Conservation (phyloP, 2,329 filamentous ascomycete genomes). For the Trichoderma hamatum region DNA sequence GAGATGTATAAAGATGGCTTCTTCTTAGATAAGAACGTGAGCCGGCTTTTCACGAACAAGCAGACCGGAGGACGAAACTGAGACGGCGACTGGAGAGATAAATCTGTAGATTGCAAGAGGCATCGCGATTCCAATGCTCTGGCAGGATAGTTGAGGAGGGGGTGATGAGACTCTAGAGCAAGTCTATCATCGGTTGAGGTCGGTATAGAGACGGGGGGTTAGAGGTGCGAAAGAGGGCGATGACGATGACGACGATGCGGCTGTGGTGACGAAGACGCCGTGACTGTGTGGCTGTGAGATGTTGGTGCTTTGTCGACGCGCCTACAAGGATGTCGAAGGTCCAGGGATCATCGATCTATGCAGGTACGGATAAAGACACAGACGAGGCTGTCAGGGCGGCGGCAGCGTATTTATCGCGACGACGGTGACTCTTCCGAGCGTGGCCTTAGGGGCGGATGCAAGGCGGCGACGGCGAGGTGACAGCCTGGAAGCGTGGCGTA, state of each 20-base stretch:
- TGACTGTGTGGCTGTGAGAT: background rate
- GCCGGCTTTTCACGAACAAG: conserved; percentile 58
- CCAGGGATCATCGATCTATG: conserved; percentile 31
- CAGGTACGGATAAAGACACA: conserved; percentile 32
- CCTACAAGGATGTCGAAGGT: conserved; percentile 9
- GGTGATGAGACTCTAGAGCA: conserved; percentile 33
- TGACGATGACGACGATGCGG: conserved; percentile 10
- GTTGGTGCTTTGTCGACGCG: conserved; percentile 25
- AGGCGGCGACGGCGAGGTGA: conserved; percentile 29
- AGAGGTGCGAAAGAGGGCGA: no score
- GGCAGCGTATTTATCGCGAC: conserved; percentile 38
- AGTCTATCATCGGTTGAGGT: conserved; percentile 40
- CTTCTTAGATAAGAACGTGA: conserved; percentile 43
- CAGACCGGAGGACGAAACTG: conserved; percentile 62
- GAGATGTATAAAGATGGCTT: conserved; percentile 41
- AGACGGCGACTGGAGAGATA: conserved; percentile 64
- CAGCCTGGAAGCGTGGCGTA: conserved; percentile 32
- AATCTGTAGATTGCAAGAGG: conserved; percentile 55
- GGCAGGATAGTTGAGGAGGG: conserved; percentile 26
- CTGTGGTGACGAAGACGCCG: conserved; percentile 26
- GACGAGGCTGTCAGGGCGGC: conserved; percentile 30
- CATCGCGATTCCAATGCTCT: conserved; percentile 54
- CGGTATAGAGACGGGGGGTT: conserved; percentile 8
- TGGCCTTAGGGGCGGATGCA: conserved; percentile 43
- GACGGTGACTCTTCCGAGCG: conserved; percentile 30